Percentiles rank a stretch among this genome's conserved stretches.
Evolutionary conservation across 2,329 filamentous ascomycete species (phyloP).

Genomic region (Biscogniauxia mediterranea): DNA sequence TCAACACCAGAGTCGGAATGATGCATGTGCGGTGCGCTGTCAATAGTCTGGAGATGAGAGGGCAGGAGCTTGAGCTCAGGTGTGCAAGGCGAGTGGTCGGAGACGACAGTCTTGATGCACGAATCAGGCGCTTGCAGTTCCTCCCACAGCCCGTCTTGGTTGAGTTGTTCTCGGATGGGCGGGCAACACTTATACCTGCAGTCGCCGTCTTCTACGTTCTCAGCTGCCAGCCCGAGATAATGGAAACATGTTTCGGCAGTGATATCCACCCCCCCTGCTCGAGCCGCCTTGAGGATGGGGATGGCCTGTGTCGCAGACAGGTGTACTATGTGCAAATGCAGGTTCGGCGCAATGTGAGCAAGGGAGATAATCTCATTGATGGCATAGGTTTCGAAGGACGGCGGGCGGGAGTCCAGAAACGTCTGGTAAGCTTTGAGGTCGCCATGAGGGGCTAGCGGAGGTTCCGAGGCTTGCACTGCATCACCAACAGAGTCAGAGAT

Average conservation of each 20-base stretch:
- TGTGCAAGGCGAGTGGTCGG: conserved; percentile 94
- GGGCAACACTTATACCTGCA: conserved; percentile 95
- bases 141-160: conserved; percentile 84
- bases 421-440: conserved; percentile 78
- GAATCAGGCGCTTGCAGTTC: conserved; percentile 71
- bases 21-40: conserved; percentile 36
- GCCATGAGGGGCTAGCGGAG: conserved; percentile 69
- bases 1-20: conserved; percentile 56
- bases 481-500: conserved; percentile 78
- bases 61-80: conserved; percentile 90
- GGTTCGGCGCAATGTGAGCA: conserved; percentile 73
- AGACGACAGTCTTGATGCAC: conserved; percentile 88
- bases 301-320: conserved; percentile 87
- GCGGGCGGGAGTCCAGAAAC: conserved; percentile 87
- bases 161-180: conserved; percentile 76
- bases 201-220: conserved; percentile 79
- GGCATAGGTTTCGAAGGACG: conserved; percentile 87
- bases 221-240: conserved; percentile 81
- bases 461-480: conserved; percentile 65
- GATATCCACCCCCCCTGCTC: conserved; percentile 73
- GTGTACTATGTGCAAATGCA: conserved; percentile 92
- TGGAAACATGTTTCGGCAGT: conserved; percentile 96
- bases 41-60: conserved; percentile 54
- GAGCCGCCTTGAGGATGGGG: conserved; percentile 72
- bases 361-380: conserved; percentile 83